A percentile compares a stretch with the other conserved stretches of the same genome.
Evolutionary conservation across 208 protist genomes (phyloP).

Genomic region (Acanthamoeba healyi): DNA sequence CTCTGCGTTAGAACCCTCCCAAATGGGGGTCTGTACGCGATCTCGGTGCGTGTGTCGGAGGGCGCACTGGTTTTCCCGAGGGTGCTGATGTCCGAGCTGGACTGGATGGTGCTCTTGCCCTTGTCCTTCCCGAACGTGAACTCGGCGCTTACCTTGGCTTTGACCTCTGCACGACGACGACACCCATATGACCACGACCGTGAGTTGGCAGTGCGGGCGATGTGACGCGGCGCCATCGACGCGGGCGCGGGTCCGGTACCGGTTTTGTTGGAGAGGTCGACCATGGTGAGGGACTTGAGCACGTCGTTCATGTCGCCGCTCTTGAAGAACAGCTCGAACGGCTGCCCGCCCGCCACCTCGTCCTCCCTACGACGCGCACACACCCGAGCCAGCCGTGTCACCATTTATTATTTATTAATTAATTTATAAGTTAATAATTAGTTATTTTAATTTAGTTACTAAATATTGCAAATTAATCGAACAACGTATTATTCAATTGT

Average conservation of each 20-base stretch:
- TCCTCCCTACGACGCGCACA: background rate
- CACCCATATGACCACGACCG: background rate
- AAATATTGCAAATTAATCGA: no score
- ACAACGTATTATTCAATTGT: no score
- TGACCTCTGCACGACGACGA: background rate
- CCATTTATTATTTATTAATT: no score
- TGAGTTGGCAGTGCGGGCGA: no score
- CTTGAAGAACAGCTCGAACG: slow-evolving; percentile 30
- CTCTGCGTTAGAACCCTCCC: no score
- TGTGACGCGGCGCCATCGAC: no score
- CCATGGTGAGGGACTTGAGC: slow-evolving; percentile 7
- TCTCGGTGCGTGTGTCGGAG: background rate
- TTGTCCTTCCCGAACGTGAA: background rate
- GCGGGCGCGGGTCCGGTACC: no score
- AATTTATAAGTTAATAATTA: no score
- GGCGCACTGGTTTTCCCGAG: background rate
- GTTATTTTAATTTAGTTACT: background rate
- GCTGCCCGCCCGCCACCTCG: background rate
- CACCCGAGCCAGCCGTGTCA: background rate
- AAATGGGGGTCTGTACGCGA: no score
- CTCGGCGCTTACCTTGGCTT: background rate
- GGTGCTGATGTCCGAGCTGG: background rate
- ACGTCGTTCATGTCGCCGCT: slow-evolving; percentile 37
- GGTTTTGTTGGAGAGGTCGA: background rate
- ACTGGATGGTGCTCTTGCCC: background rate